Evolutionary conservation across 2,329 filamentous ascomycete species (phyloP).

Genomic region (Capronia americana): DNA sequence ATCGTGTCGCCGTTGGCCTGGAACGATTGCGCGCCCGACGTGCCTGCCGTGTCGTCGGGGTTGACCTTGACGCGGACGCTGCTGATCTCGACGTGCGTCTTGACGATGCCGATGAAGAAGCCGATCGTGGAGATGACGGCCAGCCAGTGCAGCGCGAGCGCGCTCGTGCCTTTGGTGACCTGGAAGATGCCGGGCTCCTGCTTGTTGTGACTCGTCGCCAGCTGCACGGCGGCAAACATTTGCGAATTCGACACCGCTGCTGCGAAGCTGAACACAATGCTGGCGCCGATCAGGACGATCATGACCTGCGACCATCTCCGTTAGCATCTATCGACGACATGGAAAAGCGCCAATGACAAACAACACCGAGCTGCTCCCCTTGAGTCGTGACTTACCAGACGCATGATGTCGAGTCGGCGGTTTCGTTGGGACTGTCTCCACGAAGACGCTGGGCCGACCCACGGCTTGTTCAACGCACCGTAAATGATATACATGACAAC

Average conservation of each 20-base stretch:
- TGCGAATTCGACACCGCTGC: constrained; percentile 21
- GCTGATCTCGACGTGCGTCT: constrained; percentile 24
- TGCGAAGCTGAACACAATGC: constrained; percentile 4
- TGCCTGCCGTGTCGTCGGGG: constrained; percentile 19
- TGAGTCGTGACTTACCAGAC: background rate
- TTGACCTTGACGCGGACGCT: constrained; percentile 22
- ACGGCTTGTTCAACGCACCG: constrained; percentile 18
- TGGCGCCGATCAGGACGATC: background rate
- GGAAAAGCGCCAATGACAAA: no score
- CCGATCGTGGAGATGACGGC: constrained; percentile 20
- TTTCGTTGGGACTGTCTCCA: background rate
- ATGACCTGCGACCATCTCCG: background rate
- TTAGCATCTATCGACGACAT: no score
- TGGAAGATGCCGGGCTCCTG: constrained; percentile 17
- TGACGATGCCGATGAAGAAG: constrained; percentile 18
- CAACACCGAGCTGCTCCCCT: no score
- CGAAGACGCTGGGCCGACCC: background rate
- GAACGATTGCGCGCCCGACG: constrained; percentile 14
- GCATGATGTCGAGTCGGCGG: background rate
- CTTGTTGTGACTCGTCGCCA: constrained; percentile 16
- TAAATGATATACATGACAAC: constrained; percentile 12
- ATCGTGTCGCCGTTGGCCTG: constrained; percentile 21
- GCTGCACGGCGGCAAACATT: constrained; percentile 19
- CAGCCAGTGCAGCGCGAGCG: constrained; percentile 22
- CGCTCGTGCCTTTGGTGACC: constrained; percentile 12